These are phyloP conservation scores for Hippophae tibetana DNA, from an alignment of 306 rosid species.

Conservation along the genomic window DNA sequence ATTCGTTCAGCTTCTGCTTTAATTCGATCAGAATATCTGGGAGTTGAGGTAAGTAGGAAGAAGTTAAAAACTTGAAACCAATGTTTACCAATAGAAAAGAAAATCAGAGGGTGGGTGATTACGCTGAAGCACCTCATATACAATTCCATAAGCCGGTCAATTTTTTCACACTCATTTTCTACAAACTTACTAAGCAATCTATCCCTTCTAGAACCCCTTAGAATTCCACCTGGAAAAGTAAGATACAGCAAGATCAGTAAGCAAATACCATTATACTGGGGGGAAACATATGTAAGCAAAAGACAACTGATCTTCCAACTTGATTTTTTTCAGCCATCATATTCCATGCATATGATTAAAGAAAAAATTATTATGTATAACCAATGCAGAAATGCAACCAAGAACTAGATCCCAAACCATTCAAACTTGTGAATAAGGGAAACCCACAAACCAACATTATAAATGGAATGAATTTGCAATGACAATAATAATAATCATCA, in stretches of 20 bases:
- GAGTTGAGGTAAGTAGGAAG: background rate
- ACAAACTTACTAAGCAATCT: slow-evolving; percentile 84
- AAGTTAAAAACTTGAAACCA: background rate
- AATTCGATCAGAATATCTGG: slow-evolving; percentile 78
- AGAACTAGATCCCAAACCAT: no score
- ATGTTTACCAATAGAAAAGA: background rate
- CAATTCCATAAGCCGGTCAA: slow-evolving; percentile 92
- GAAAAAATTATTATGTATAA: no score
- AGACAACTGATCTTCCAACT: no score
- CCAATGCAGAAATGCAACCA: no score
- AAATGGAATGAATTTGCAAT: no score
- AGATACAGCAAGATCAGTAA: slow-evolving; percentile 15
- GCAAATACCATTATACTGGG: slow-evolving; percentile 9
- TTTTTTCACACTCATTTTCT: slow-evolving; percentile 90
- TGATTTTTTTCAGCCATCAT: no score
- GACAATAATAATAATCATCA: no score
- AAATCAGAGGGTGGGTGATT: slow-evolving; percentile 9
- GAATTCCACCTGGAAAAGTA: slow-evolving; percentile 67
- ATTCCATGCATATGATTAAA: no score
- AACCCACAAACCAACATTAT: no score
- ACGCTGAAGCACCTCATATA: slow-evolving; percentile 57
- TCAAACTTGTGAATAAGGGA: no score
- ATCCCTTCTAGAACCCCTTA: slow-evolving; percentile 92
- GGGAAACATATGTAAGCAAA: background rate
- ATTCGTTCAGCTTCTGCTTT: slow-evolving; percentile 72